These are phyloP conservation scores for Teunomyces kruisii DNA, from an alignment of 805 yeast genomes.

Conservation along the genomic window DNA sequence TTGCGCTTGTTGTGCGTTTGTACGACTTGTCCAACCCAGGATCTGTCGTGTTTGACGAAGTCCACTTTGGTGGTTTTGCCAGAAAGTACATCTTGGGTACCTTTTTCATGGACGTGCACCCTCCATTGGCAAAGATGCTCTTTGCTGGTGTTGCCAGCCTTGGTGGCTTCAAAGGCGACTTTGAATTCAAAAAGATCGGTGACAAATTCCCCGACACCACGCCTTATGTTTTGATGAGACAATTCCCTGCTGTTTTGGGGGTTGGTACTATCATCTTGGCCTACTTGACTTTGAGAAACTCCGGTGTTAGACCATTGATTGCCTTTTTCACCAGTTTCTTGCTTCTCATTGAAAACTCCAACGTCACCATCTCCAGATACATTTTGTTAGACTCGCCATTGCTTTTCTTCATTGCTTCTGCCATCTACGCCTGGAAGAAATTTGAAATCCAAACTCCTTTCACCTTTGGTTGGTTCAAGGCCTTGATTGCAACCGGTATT, in stretches of 20 bases:
- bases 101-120: conserved; percentile 74
- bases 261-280: conserved; percentile 62
- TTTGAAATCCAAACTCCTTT: conserved; percentile 67
- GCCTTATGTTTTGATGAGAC: conserved; percentile 72
- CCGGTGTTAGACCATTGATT: conserved; percentile 68
- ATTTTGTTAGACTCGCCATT: conserved; percentile 76
- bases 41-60: conserved; percentile 90
- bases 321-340: conserved; percentile 57
- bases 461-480: conserved; percentile 54
- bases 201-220: conserved; percentile 54
- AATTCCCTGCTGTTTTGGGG: conserved; percentile 67
- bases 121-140: conserved; percentile 76
- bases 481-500: conserved; percentile 62
- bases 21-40: conserved; percentile 63
- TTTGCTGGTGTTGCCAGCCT: conserved; percentile 67
- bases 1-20: conserved; percentile 60
- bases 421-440: conserved; percentile 64
- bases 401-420: conserved; percentile 71
- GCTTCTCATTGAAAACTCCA: conserved; percentile 65
- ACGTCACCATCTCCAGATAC: conserved; percentile 70
- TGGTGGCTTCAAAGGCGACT: conserved; percentile 73
- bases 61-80: conserved; percentile 96
- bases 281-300: conserved; percentile 66
- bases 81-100: conserved; percentile 67
- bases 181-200: conserved; percentile 67